Percentiles rank a stretch among this genome's conserved stretches.
phyloP scores from a whole-genome alignment of 2,329 filamentous ascomycete species.

The Trichoderma polysporum region DNA sequence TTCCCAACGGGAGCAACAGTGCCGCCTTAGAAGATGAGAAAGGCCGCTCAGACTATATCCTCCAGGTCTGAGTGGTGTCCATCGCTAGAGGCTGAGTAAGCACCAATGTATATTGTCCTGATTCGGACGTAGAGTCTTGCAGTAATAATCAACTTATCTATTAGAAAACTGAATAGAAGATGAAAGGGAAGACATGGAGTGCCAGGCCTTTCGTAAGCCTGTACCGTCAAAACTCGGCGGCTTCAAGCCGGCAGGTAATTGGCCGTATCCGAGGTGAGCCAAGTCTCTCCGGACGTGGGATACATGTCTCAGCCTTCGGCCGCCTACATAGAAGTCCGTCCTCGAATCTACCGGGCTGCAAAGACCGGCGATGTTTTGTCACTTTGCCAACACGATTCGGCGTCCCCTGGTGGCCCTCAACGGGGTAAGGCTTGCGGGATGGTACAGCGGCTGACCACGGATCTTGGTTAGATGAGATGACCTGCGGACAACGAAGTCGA shows the following conservation, averaged over 20 bases:
- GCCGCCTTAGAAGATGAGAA: neutral
- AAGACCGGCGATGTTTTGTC: neutral
- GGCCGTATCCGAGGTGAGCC: conserved; percentile 3
- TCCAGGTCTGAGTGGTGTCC: neutral
- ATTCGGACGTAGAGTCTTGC: neutral
- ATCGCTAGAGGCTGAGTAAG: neutral
- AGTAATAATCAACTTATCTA: neutral
- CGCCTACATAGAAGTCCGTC: conserved; percentile 10
- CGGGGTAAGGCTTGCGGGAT: conserved; percentile 9
- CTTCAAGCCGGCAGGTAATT: neutral
- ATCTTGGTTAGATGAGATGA: neutral
- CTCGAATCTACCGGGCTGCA: neutral
- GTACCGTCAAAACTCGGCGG: neutral
- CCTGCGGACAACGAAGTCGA: neutral
- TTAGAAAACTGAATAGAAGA: neutral
- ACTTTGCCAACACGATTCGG: neutral
- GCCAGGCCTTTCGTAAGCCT: neutral
- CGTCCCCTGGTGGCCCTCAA: neutral
- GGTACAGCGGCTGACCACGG: conserved; percentile 2
- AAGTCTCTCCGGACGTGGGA: conserved; percentile 19
- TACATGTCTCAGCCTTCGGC: conserved; percentile 21
- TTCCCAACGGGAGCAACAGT: neutral
- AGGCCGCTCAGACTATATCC: neutral
- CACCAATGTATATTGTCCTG: neutral
- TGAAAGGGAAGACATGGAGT: neutral